Percentiles rank a stretch among this genome's conserved stretches.
These are phyloP conservation scores for Ichthyophthirius multifiliis DNA, from an alignment of 169 alveolate species.

Conservation along the genomic window DNA sequence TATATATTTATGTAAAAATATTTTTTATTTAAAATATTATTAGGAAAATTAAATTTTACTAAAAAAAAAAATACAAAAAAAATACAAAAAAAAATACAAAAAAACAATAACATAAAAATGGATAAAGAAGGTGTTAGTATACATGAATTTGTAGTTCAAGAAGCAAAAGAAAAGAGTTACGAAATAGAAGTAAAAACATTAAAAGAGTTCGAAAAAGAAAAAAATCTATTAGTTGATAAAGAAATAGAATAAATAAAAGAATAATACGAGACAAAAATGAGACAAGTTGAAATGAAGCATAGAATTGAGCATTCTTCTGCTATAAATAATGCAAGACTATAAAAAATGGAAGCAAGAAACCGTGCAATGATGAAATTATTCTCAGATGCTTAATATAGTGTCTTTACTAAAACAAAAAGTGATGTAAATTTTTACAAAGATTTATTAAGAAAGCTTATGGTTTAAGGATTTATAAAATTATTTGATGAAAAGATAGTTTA, in stretches of 20 bases:
- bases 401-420: slow-evolving; percentile 25
- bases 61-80: background rate
- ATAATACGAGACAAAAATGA: slow-evolving; percentile 16
- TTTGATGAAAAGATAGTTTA: slow-evolving; percentile 28
- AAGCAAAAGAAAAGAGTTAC: slow-evolving; percentile 45
- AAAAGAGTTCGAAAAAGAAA: slow-evolving; percentile 43
- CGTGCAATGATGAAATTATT: slow-evolving; percentile 47
- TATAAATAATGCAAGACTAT: slow-evolving; percentile 48
- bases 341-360: slow-evolving; percentile 62
- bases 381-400: slow-evolving; percentile 42
- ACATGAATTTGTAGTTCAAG: slow-evolving; percentile 38
- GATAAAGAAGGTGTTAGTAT: slow-evolving; percentile 14
- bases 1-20: too few relatives aligned
- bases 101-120: background rate
- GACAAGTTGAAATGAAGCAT: slow-evolving; percentile 50
- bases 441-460: slow-evolving; percentile 53
- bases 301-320: slow-evolving; percentile 56
- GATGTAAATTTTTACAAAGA: slow-evolving; percentile 50
- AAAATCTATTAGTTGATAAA: slow-evolving; percentile 44
- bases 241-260: slow-evolving; percentile 45
- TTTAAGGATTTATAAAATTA: slow-evolving; percentile 42
- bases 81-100: background rate
- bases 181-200: slow-evolving; percentile 43
- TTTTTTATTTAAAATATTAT: too few relatives aligned
- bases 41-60: background rate